These are phyloP conservation scores for Penicillium pulvis DNA, from an alignment of 495 filamentous ascomycete species.

Conservation along the genomic window DNA sequence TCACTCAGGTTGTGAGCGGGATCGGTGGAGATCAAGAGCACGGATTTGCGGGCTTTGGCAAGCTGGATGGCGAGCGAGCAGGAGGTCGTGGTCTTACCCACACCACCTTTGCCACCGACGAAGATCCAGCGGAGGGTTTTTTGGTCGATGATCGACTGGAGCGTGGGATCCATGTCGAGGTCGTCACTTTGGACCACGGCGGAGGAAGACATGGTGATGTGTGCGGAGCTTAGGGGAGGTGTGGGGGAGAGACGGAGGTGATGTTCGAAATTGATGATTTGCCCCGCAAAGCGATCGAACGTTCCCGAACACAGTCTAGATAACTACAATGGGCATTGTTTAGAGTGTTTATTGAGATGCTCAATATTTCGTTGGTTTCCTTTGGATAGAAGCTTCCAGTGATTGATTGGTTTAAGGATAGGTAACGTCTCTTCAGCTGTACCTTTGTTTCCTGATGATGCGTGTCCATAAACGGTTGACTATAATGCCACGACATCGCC, in stretches of 20 bases:
- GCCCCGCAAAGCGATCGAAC: conserved; percentile 43
- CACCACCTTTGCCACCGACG: conserved; percentile 96
- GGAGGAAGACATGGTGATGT: conserved; percentile 57
- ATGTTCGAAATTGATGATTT: conserved; percentile 27
- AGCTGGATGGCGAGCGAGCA: conserved; percentile 98
- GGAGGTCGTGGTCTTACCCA: conserved; percentile 99
- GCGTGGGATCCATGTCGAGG: conserved; percentile 84
- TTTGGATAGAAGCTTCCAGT: too few relatives aligned
- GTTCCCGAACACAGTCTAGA: conserved; percentile 32
- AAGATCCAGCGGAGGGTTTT: conserved; percentile 98
- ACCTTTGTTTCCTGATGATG: background rate
- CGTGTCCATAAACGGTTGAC: background rate
- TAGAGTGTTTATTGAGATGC: background rate
- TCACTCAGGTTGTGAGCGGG: conserved; percentile 98
- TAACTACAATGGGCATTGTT: background rate
- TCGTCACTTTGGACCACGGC: conserved; percentile 68
- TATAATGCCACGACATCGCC: too few relatives aligned
- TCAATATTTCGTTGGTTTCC: background rate
- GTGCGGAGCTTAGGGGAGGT: conserved; percentile 4
- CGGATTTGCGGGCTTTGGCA: conserved; percentile 91
- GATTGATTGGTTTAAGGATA: too few relatives aligned
- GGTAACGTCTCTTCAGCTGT: too few relatives aligned
- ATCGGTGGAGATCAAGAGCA: conserved; percentile 97
- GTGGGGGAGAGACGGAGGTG: conserved; percentile 15
- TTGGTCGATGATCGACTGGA: conserved; percentile 93